phyloP scores from a whole-genome alignment of 768 basidiomycete genomes.

The Mycena olivaceomarginata region DNA sequence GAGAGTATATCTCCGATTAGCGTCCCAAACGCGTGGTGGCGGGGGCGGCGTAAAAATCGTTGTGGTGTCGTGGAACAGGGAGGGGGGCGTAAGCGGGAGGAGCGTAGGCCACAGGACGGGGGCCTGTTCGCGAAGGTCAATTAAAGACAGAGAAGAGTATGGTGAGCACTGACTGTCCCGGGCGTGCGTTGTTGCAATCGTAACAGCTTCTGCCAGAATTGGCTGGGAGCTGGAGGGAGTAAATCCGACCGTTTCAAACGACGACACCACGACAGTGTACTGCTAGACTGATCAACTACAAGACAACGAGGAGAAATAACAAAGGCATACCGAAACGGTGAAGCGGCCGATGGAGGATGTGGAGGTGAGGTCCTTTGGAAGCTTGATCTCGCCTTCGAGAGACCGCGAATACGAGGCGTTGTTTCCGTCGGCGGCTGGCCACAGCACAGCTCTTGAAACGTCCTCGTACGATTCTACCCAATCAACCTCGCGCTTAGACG shows the following conservation, averaged over 20 bases:
- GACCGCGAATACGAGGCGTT: slow-evolving; percentile 57
- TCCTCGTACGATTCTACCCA: slow-evolving; percentile 69
- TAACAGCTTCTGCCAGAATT: slow-evolving; percentile 69
- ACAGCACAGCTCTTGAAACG: slow-evolving; percentile 67
- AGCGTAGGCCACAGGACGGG: slow-evolving; percentile 68
- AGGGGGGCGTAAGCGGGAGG: slow-evolving; percentile 68
- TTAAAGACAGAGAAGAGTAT: background rate
- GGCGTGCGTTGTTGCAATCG: slow-evolving; percentile 71
- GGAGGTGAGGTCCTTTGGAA: slow-evolving; percentile 71
- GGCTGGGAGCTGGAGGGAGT: slow-evolving; percentile 57
- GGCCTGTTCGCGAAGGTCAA: slow-evolving; percentile 53
- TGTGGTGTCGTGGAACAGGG: slow-evolving; percentile 51
- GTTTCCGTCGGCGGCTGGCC: slow-evolving; percentile 60
- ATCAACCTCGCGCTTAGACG: slow-evolving; percentile 60
- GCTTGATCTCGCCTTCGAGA: slow-evolving; percentile 71
- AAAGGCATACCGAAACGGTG: slow-evolving; percentile 65
- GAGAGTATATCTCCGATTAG: slow-evolving; percentile 29
- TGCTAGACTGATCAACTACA: slow-evolving; percentile 46
- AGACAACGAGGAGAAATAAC: background rate
- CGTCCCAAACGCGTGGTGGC: slow-evolving; percentile 31
- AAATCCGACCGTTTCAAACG: slow-evolving; percentile 64
- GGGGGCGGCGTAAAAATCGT: slow-evolving; percentile 52
- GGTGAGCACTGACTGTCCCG: slow-evolving; percentile 48
- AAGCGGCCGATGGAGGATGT: slow-evolving; percentile 71
- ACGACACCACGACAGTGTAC: slow-evolving; percentile 69